These are phyloP conservation scores for Myxozyma monticola DNA, from an alignment of 805 yeast genomes.

Conservation along the genomic window DNA sequence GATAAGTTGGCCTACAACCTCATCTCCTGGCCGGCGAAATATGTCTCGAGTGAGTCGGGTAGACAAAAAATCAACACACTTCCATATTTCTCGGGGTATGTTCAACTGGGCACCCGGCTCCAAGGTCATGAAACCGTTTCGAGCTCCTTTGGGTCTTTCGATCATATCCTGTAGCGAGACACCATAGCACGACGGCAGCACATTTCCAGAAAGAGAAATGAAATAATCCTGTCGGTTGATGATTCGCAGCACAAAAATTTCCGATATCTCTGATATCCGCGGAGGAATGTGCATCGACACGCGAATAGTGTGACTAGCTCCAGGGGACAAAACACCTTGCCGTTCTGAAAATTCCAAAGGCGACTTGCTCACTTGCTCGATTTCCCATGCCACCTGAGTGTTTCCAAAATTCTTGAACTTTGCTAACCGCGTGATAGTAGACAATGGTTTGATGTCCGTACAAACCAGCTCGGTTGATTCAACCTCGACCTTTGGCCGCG, in stretches of 20 bases:
- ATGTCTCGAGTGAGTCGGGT: slow-evolving; percentile 30
- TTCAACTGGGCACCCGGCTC: slow-evolving; percentile 20
- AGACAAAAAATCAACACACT: slow-evolving; percentile 41
- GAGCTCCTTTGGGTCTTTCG: slow-evolving; percentile 17
- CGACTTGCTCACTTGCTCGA: slow-evolving; percentile 36
- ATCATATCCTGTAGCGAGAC: slow-evolving; percentile 32
- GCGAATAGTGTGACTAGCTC: slow-evolving; percentile 30
- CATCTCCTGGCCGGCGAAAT: slow-evolving; percentile 28
- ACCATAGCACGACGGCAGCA: slow-evolving; percentile 40
- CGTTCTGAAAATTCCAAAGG: slow-evolving; percentile 33
- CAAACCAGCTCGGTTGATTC: slow-evolving; percentile 39
- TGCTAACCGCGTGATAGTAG: slow-evolving; percentile 31
- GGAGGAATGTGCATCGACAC: slow-evolving; percentile 19
- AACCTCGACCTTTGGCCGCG: slow-evolving; percentile 46
- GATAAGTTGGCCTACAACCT: slow-evolving; percentile 34
- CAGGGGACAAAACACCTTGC: slow-evolving; percentile 32
- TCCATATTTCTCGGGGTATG: slow-evolving; percentile 41
- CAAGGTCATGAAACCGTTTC: slow-evolving; percentile 9
- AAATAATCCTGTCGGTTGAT: slow-evolving; percentile 39
- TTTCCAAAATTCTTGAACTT: slow-evolving; percentile 43
- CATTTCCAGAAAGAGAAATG: slow-evolving; percentile 30
- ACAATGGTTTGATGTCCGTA: slow-evolving; percentile 35
- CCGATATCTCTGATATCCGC: slow-evolving; percentile 17
- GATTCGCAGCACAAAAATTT: slow-evolving; percentile 36
- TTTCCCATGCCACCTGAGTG: slow-evolving; percentile 43